Base-by-base conservation (phyloP, 2,329 filamentous ascomycete genomes). In the Microdochium bolleyi region DNA sequence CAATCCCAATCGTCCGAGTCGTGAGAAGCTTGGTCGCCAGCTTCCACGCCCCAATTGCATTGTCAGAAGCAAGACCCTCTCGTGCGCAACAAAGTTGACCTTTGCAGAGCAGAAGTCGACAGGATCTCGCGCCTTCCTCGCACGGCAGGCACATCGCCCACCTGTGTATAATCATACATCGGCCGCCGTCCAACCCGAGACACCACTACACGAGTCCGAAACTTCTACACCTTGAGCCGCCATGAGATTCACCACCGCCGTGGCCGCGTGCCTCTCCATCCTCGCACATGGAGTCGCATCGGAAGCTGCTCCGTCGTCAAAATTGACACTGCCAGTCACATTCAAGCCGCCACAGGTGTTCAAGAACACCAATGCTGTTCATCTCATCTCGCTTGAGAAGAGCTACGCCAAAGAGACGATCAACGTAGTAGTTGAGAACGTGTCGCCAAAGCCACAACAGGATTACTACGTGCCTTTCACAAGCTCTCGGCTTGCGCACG, bases 391-490 rank as follows among this genome's bases (percentile, higher is more conserved):
- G 60, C 73, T 96, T 54, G 92, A 97, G 72, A 97, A 96, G 78
- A 88, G 84, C 60, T 97, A 94, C 64, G 84, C 85, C 52, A 86
- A 91, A 66, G 92, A 97, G 72, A 87, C 85, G 14, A 83, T 96
- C 77, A 96, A 97, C 72, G 86, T 96, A n/a, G 78, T 95, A 51
- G 83, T 99, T 57, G 88, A 96, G 75, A 99, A 99, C 69, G 77
- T 88, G 60, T 89, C 87, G 64, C 78, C 80, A 56, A 75, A 85
- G 59, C 80, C 91, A 19, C 92, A 97, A 67, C 82, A 84, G 67
- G 87, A 95, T 70, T 99, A 99, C 79, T 97, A 87, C 70, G 64
- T 99, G 51, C 89, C 92, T 3, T 95, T 99, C 67, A 86, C 89
- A 53, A 76, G 85, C 54, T 80, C 85, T 57, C 77, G 89, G 70